phyloP scores from a whole-genome alignment of 2,329 filamentous ascomycete species.

The Aureobasidium sp. region DNA sequence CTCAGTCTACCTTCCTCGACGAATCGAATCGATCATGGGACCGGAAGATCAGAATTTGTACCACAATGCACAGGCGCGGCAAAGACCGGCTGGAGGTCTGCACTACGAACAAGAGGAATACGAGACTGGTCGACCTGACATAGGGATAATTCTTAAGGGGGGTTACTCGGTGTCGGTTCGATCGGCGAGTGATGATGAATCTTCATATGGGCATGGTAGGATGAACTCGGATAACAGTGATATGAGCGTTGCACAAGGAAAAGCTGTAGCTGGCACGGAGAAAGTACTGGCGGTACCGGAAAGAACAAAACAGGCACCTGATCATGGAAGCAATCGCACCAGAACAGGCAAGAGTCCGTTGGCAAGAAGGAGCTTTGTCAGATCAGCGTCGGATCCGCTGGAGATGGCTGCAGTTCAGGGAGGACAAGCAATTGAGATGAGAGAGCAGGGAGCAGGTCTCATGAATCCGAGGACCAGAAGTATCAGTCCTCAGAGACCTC shows the following conservation, averaged over 20 bases:
- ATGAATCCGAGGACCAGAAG: constrained; percentile 19
- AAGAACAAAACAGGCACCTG: constrained; percentile 8
- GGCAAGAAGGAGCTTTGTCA: constrained; percentile 47
- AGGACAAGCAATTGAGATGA: constrained; percentile 18
- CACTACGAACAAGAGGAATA: constrained; percentile 40
- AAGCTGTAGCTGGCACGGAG: neutral
- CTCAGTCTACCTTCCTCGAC: constrained; percentile 71
- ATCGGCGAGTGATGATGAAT: constrained; percentile 21
- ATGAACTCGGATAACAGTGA: constrained; percentile 19
- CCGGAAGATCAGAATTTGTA: constrained; percentile 82
- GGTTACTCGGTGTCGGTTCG: constrained; percentile 21
- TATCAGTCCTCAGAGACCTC: constrained; percentile 2
- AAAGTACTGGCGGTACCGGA: constrained; percentile 22
- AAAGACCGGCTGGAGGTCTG: constrained; percentile 50
- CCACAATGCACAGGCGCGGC: constrained; percentile 66
- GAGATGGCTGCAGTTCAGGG: neutral
- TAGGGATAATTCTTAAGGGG: constrained; percentile 11
- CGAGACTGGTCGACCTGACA: constrained; percentile 7
- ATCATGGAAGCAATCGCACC: neutral
- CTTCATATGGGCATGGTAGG: constrained; percentile 6
- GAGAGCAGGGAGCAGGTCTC: neutral
- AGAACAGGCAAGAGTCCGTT: constrained; percentile 50
- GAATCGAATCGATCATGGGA: constrained; percentile 78
- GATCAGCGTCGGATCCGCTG: constrained; percentile 27
- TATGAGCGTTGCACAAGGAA: constrained; percentile 11